Evolutionary conservation across 1,284 basidiomycete species (phyloP).

Genomic region (Macrocybe sp.): DNA sequence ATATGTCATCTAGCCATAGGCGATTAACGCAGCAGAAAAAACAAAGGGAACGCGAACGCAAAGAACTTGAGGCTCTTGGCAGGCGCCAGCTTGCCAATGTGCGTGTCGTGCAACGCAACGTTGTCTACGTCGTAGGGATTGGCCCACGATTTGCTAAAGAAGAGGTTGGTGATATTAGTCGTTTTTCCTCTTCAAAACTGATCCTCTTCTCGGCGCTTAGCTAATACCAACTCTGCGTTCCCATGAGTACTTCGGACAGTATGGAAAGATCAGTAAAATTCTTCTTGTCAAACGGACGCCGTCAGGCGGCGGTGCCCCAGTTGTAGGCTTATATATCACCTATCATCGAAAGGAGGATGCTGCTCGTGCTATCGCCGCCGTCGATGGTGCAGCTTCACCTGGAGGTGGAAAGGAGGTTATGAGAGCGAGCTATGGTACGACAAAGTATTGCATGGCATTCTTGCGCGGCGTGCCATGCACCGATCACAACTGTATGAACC

Average conservation of each 20-base stretch:
- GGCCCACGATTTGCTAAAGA: slow-evolving; percentile 88
- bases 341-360: slow-evolving; percentile 96
- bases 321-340: slow-evolving; percentile 94
- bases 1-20: slow-evolving; percentile 67
- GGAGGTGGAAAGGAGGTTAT: slow-evolving; percentile 78
- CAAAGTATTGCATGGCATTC: slow-evolving; percentile 97
- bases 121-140: slow-evolving; percentile 95
- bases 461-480: slow-evolving; percentile 84
- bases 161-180: slow-evolving; percentile 46
- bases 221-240: slow-evolving; percentile 92
- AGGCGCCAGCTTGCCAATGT: slow-evolving; percentile 91
- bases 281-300: slow-evolving; percentile 88
- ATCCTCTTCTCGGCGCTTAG: slow-evolving; percentile 34
- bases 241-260: slow-evolving; percentile 97
- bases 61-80: slow-evolving; percentile 88
- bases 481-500: slow-evolving; percentile 87
- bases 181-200: slow-evolving; percentile 3
- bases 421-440: slow-evolving; percentile 94
- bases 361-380: slow-evolving; percentile 85
- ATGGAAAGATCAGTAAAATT: slow-evolving; percentile 97
- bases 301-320: slow-evolving; percentile 68
- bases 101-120: slow-evolving; percentile 93
- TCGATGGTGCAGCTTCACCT: slow-evolving; percentile 88
- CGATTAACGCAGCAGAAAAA: slow-evolving; percentile 95
- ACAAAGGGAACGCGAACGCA: slow-evolving; percentile 91